Percentiles rank a stretch among this genome's conserved stretches.
Evolutionary conservation across 163 green algal species (phyloP).

Genomic region (Volvox carteri): DNA sequence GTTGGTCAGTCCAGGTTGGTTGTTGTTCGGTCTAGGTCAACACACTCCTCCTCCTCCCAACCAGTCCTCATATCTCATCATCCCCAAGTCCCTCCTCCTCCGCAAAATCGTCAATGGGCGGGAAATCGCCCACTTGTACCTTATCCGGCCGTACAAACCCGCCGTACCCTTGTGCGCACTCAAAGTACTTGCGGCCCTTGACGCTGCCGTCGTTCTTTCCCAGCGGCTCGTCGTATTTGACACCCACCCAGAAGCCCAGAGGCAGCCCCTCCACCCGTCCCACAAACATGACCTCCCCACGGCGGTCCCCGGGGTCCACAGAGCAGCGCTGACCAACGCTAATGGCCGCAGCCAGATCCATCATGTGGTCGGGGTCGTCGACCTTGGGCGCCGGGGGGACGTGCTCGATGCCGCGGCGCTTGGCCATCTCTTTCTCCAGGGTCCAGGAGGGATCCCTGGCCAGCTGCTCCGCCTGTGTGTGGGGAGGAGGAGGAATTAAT

Average conservation of each 20-base stretch:
- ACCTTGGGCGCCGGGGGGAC: constrained; percentile 53
- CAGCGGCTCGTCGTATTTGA: constrained; percentile 97
- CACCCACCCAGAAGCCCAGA: constrained; percentile 93
- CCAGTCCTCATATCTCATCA: constrained; percentile 53
- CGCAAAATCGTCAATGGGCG: constrained; percentile 87
- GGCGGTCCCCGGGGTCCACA: constrained; percentile 81
- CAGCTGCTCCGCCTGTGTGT: constrained; percentile 82
- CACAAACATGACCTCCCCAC: constrained; percentile 92
- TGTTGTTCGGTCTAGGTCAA: too few relatives aligned
- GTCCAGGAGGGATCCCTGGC: constrained; percentile 91
- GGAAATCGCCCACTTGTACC: constrained; percentile 89
- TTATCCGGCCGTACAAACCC: constrained; percentile 89
- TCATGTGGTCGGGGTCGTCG: constrained; percentile 69
- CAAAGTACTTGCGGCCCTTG: constrained; percentile 83
- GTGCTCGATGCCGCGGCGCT: constrained; percentile 69
- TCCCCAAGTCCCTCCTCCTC: constrained; percentile 70
- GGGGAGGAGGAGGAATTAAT: background rate
- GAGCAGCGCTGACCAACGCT: constrained; percentile 87
- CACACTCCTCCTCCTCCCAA: too few relatives aligned
- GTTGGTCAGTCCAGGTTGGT: too few relatives aligned
- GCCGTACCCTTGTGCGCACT: constrained; percentile 75
- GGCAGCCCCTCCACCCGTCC: constrained; percentile 89
- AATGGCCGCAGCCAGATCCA: constrained; percentile 73
- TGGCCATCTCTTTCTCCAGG: constrained; percentile 92
- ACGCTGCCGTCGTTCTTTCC: constrained; percentile 95